Base-by-base conservation (phyloP, 768 basidiomycete species). In the Mycena pura region DNA sequence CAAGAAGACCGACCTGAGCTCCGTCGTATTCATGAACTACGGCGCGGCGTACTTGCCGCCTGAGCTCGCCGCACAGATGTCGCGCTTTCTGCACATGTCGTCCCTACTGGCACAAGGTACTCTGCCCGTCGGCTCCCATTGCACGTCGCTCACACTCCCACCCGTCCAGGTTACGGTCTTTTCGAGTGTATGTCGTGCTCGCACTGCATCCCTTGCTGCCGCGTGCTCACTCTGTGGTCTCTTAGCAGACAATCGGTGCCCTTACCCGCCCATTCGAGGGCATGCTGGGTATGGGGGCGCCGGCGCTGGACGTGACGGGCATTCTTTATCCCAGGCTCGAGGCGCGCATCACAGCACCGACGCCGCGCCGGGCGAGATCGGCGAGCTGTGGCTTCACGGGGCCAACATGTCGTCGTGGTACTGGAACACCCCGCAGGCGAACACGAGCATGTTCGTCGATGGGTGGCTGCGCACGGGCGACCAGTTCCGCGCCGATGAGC, bases 381-480 rank as follows among this genome's bases (percentile, higher is more conserved):
- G 90, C 1, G 90, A 93, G 64, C 73, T 93, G 5, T 86, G 82
- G 76, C 67, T 92, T 7, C 78, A 76, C 34, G 82, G 88, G 15
- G 69, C 57, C 0, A 88, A 84, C 62, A 70, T 91, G 25, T 82
- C 85, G 0, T 69, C 85, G 0, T 92, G 92, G 0, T 94, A 93
- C 71, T 88, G 85, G 84, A 84, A 86, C 43, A 89, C 92, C 69
- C 82, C 85, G 48, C 79, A 83, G 60, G 88, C 90, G 0, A 91
- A 85, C 24, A 74, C 76, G 48, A 84, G 85, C 65, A 87, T 90
- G 1, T 93, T 93, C 68, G 67, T 84, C 13, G 79, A 84, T 43
- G 90, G 91, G 19, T 94, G 92, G 92, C 65, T 94, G 24, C 79
- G 77, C 52, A 93, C 90, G 0, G 92, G 92, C 3, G 92, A 94